Percentiles rank a stretch among this genome's conserved stretches.
phyloP scores from a whole-genome alignment of 257 asterid genomes.

The Solanum phureja region DNA sequence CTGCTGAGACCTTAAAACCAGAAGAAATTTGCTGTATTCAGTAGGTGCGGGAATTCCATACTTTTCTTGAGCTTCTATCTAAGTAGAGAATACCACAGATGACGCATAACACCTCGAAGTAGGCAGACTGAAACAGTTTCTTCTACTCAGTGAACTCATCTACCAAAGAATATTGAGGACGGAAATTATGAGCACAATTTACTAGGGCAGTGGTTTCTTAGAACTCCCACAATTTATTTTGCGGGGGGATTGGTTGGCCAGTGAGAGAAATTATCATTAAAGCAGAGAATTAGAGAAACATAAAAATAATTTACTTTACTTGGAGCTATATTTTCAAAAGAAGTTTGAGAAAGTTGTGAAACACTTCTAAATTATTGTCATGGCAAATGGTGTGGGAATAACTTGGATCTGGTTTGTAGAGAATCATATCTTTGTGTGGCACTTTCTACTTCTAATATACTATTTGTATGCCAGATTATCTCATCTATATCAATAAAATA shows the following conservation, averaged over 20 bases:
- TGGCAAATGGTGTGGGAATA: background rate
- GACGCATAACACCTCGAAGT: background rate
- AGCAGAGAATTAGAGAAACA: background rate
- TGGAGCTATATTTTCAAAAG: background rate
- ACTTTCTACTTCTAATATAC: background rate
- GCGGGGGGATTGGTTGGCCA: background rate
- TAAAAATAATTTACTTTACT: background rate
- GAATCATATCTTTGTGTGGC: background rate
- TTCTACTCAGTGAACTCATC: background rate
- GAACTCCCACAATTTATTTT: background rate
- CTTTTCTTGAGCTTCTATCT: background rate
- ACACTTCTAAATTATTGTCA: background rate
- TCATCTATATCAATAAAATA: background rate
- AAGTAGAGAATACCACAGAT: background rate
- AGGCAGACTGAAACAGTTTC: background rate
- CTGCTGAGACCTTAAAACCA: background rate
- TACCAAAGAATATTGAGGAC: background rate
- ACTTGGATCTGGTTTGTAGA: background rate
- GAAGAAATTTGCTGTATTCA: background rate
- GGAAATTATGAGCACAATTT: background rate
- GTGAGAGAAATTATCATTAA: background rate
- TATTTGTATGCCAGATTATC: background rate
- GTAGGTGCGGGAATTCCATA: background rate
- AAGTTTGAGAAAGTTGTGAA: background rate
- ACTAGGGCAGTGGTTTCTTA: background rate